These are phyloP conservation scores for Luvunga scandens DNA, from an alignment of 345 rosid genomes.

Conservation along the genomic window DNA sequence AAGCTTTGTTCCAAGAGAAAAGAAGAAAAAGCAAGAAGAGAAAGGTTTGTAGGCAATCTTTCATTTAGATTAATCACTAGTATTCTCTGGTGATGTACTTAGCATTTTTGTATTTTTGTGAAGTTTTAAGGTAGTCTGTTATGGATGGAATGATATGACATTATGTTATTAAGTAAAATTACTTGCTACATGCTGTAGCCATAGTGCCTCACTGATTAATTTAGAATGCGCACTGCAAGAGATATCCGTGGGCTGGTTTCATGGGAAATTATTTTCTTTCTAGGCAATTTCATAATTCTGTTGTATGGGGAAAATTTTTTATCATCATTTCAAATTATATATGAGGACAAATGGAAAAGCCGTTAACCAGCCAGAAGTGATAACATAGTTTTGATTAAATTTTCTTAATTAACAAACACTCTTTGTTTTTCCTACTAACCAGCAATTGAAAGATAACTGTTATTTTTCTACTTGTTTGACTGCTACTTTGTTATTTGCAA, in stretches of 20 bases:
- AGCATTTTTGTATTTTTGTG: not conserved
- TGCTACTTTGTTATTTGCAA: not conserved
- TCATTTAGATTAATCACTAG: not conserved
- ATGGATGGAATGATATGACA: not conserved
- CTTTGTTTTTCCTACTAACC: not conserved
- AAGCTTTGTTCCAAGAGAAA: conserved; percentile 71
- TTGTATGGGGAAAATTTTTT: not conserved
- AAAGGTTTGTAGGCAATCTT: conserved; percentile 45
- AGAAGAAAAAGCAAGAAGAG: conserved; percentile 94
- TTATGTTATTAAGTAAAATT: not conserved
- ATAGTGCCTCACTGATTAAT: not conserved
- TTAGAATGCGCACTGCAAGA: not conserved
- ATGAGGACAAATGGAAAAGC: too few species aligned
- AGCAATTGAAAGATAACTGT: not conserved
- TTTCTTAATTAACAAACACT: not conserved
- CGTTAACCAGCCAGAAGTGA: not conserved
- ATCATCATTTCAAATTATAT: not conserved
- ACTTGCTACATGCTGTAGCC: not conserved
- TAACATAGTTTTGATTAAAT: not conserved
- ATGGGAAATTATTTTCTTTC: not conserved
- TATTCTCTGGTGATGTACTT: not conserved
- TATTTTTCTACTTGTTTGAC: not conserved
- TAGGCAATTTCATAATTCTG: not conserved
- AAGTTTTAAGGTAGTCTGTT: not conserved
- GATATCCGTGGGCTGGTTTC: not conserved